These are phyloP conservation scores for Pseudogymnoascus sp. DNA, from an alignment of 2,329 filamentous ascomycete species.

Conservation along the genomic window DNA sequence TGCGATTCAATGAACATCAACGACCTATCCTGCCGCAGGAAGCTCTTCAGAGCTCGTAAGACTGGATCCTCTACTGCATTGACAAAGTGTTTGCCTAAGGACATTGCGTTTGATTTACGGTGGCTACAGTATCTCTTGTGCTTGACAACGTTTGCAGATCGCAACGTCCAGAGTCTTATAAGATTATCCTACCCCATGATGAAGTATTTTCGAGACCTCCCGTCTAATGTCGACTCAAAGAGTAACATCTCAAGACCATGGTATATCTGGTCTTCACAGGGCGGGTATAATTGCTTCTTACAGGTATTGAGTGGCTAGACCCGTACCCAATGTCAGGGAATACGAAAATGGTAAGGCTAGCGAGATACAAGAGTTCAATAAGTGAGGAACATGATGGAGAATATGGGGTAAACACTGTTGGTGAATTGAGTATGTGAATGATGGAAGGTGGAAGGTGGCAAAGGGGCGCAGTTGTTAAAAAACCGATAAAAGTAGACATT, in stretches of 20 bases:
- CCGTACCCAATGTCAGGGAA: background rate
- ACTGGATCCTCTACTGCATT: background rate
- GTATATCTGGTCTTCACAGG: background rate
- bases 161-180: background rate
- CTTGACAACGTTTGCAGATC: background rate
- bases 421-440: no score
- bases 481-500: no score
- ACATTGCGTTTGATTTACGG: background rate
- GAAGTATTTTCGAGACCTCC: background rate
- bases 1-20: background rate
- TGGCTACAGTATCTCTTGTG: background rate
- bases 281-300: background rate
- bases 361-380: no score
- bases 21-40: background rate
- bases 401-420: no score
- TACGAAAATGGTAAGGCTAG: no score
- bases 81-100: background rate
- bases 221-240: background rate
- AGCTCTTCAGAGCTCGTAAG: background rate
- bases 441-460: no score
- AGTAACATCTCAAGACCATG: background rate
- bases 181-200: background rate
- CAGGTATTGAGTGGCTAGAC: background rate
- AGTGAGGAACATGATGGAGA: no score
- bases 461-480: no score